Evolutionary conservation across 768 basidiomycete species (phyloP).

Genomic region (Panaeolus papilionaceus): DNA sequence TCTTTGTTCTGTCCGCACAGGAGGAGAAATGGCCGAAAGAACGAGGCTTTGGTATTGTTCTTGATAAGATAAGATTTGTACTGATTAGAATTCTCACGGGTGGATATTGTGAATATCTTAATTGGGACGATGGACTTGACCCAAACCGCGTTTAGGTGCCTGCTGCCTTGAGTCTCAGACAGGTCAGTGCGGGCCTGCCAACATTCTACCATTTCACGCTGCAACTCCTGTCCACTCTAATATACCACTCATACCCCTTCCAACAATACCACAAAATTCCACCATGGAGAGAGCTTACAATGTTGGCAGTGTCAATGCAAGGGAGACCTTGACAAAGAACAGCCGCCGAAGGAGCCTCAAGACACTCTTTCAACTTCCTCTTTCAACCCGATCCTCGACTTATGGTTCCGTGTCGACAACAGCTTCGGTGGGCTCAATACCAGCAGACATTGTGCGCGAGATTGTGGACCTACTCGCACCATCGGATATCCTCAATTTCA

Average conservation of each 20-base stretch:
- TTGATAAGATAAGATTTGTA: slow-evolving; percentile 23
- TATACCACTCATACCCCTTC: slow-evolving; percentile 5
- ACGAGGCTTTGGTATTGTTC: background rate
- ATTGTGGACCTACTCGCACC: slow-evolving; percentile 42
- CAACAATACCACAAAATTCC: slow-evolving; percentile 10
- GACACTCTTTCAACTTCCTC: slow-evolving; percentile 40
- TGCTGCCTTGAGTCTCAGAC: slow-evolving; percentile 30
- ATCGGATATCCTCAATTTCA: slow-evolving; percentile 48
- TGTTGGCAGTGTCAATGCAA: slow-evolving; percentile 20
- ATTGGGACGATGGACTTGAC: slow-evolving; percentile 19
- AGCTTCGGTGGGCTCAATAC: slow-evolving; percentile 37
- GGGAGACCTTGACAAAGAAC: slow-evolving; percentile 27
- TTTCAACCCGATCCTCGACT: slow-evolving; percentile 35
- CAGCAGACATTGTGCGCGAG: slow-evolving; percentile 46
- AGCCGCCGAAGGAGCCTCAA: slow-evolving; percentile 40
- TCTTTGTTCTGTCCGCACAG: background rate
- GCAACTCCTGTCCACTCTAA: background rate
- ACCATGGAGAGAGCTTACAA: slow-evolving; percentile 27
- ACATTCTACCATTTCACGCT: slow-evolving; percentile 22
- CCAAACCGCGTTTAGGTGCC: slow-evolving; percentile 15
- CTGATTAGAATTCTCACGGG: slow-evolving; percentile 11
- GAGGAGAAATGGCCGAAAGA: background rate
- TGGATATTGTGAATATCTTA: slow-evolving; percentile 14
- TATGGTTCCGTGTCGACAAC: slow-evolving; percentile 33
- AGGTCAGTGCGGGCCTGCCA: slow-evolving; percentile 20